Conservation (phyloP, 2,329 filamentous ascomycete genomes). For the Capronia americana region DNA sequence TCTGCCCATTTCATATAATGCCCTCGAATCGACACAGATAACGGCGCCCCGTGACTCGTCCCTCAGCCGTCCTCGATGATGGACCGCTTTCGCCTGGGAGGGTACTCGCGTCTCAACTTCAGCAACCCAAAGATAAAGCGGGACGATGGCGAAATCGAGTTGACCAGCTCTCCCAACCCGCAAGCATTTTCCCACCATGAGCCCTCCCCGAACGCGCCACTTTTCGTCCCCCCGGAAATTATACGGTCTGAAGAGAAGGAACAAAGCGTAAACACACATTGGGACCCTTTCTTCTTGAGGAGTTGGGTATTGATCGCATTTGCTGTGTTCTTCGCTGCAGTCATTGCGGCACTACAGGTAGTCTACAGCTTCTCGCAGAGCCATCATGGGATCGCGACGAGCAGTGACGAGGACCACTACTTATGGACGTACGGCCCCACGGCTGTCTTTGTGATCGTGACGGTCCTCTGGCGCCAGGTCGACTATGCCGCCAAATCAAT, state of each 20-base stretch:
- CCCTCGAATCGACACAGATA: not conserved
- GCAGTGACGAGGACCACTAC: conserved; percentile 28
- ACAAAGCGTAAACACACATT: conserved; percentile 18
- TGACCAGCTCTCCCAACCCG: not conserved
- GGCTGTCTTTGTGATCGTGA: conserved; percentile 31
- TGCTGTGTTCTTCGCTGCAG: conserved; percentile 26
- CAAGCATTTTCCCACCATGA: not conserved
- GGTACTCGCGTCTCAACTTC: conserved; percentile 19
- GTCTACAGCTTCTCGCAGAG: conserved; percentile 31
- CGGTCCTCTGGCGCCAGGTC: conserved; percentile 35
- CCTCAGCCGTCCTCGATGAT: not conserved
- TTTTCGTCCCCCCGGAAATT: conserved; percentile 9
- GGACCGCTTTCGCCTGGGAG: conserved; percentile 10
- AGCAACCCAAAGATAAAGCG: not conserved
- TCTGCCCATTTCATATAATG: not conserved
- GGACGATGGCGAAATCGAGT: conserved; percentile 1
- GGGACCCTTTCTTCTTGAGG: conserved; percentile 31
- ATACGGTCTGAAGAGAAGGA: not conserved
- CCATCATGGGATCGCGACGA: conserved; percentile 29
- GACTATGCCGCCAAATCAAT: conserved; percentile 36
- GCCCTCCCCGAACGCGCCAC: conserved; percentile 3
- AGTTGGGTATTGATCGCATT: conserved; percentile 31
- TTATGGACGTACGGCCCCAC: conserved; percentile 36
- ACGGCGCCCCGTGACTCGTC: not conserved
- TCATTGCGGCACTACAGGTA: conserved; percentile 30